Percentiles rank a stretch among this genome's conserved stretches.
Conservation (phyloP, 352 stramenopile genomes). For the Blastocystis sp. region DNA sequence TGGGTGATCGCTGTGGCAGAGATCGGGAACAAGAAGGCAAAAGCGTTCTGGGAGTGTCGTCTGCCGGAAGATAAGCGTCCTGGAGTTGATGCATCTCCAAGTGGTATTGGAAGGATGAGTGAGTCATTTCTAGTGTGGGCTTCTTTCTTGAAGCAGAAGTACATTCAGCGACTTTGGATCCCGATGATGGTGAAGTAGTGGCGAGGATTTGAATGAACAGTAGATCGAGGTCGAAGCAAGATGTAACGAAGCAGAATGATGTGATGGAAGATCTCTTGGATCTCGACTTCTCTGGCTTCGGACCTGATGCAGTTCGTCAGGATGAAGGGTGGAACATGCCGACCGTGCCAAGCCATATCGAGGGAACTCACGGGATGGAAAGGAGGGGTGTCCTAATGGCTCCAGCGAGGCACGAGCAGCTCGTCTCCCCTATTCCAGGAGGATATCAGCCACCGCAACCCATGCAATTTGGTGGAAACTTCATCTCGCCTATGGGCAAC, state of each 20-base stretch:
- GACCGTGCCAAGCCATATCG: background rate
- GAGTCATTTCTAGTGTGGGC: background rate
- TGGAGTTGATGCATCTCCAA: background rate
- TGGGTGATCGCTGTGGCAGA: constrained; percentile 41
- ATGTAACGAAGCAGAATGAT: background rate
- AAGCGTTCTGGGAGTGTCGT: constrained; percentile 25
- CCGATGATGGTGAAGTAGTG: background rate
- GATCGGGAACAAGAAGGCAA: constrained; percentile 47
- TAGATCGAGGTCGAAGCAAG: background rate
- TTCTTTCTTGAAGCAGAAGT: constrained; percentile 53
- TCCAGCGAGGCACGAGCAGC: background rate
- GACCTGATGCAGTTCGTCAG: background rate
- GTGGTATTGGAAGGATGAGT: background rate
- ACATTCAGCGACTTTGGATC: constrained; percentile 45
- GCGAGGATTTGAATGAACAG: background rate
- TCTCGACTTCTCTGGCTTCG: constrained; percentile 37
- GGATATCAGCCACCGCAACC: background rate
- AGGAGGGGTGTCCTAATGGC: background rate
- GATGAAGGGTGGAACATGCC: constrained; percentile 14
- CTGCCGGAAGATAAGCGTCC: constrained; percentile 4
- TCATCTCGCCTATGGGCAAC: no score
- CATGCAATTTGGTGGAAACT: no score
- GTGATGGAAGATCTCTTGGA: constrained; percentile 49
- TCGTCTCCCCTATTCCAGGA: background rate
- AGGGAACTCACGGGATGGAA: background rate